Percentiles rank a stretch among this genome's conserved stretches.
These are phyloP conservation scores for Tremella fuciformis DNA, from an alignment of 768 basidiomycete genomes.

Conservation along the genomic window DNA sequence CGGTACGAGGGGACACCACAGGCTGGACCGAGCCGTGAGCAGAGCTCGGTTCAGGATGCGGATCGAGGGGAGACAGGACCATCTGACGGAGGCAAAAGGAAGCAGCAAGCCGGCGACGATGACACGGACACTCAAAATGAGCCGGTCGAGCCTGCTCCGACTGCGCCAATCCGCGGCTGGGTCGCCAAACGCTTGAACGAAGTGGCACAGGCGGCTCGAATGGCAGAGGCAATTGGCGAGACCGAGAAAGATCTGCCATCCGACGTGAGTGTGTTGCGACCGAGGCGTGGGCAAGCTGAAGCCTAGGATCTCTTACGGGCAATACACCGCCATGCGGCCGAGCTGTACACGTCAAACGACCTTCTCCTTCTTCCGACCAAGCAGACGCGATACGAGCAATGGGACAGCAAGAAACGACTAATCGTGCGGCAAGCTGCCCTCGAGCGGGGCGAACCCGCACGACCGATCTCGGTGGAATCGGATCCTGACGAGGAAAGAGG, in stretches of 20 bases:
- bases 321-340: background rate
- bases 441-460: slow-evolving; percentile 17
- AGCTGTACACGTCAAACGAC: background rate
- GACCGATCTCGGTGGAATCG: slow-evolving; percentile 17
- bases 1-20: background rate
- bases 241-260: background rate
- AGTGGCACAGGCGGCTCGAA: background rate
- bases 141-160: background rate
- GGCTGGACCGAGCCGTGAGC: background rate
- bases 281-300: background rate
- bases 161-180: too few species aligned
- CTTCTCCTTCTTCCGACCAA: background rate
- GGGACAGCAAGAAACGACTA: background rate
- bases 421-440: background rate
- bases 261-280: background rate
- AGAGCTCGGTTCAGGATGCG: background rate
- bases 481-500: background rate
- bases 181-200: background rate
- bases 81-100: background rate
- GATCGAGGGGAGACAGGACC: background rate
- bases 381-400: slow-evolving; percentile 1
- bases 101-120: background rate
- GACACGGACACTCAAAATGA: background rate
- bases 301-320: background rate
- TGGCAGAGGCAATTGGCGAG: background rate